Evolutionary conservation across 331 rosid genomes (phyloP).

Genomic region (Acacia pycnantha): DNA sequence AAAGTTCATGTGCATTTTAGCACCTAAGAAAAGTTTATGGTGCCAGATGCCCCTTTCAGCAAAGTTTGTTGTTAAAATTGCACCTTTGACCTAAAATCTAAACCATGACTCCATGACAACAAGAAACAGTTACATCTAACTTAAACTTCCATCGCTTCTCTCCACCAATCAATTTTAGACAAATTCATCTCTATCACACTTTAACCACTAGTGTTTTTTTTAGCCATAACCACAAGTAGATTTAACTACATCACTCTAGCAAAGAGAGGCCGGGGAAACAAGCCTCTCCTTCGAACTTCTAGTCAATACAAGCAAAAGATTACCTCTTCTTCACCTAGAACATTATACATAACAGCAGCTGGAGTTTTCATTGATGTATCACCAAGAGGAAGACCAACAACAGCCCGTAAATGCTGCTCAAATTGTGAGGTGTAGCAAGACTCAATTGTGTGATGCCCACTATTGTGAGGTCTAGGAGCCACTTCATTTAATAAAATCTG

Average conservation of each 20-base stretch:
- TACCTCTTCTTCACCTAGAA: conserved; percentile 72
- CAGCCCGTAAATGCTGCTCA: conserved; percentile 75
- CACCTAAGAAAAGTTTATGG: too few relatives aligned
- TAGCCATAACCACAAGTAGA: neutral
- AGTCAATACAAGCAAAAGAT: neutral
- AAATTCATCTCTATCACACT: neutral
- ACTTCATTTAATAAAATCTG: conserved; percentile 71
- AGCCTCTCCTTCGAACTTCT: neutral
- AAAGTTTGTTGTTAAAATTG: too few relatives aligned
- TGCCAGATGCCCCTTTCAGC: too few relatives aligned
- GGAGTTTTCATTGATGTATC: conserved; percentile 67
- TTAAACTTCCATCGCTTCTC: neutral
- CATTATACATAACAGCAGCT: conserved; percentile 67
- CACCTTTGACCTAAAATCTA: too few relatives aligned
- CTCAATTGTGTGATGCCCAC: conserved; percentile 76
- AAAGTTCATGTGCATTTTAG: too few relatives aligned
- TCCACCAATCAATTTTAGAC: neutral
- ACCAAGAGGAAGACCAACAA: conserved; percentile 74
- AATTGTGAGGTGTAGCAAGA: conserved; percentile 66
- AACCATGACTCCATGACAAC: conserved; percentile 8
- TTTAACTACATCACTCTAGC: conserved; percentile 5
- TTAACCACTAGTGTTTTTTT: neutral
- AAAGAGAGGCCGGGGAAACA: neutral
- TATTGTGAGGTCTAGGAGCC: conserved; percentile 76
- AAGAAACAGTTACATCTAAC: neutral